Base-by-base conservation (phyloP, 352 stramenopile genomes). In the Globisporangium rhizosaccharum region DNA sequence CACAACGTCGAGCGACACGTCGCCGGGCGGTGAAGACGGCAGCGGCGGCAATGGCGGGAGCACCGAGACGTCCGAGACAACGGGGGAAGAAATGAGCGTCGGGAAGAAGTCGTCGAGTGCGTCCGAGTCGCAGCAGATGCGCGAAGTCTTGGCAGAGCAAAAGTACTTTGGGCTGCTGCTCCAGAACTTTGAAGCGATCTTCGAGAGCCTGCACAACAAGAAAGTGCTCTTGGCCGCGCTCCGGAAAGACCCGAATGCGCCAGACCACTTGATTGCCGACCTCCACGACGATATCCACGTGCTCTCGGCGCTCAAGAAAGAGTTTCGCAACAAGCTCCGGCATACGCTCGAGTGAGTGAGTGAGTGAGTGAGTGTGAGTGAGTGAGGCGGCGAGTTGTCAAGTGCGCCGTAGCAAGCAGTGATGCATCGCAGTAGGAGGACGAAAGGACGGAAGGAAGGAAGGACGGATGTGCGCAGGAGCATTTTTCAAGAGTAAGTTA, bases 181-280 rank as follows among this genome's bases (percentile, higher is more conserved):
- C 62, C 82, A 92, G 59, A 92, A 92, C 64, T 92, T 92, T 58
- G 82, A 92, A 61, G 78, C 81, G 44, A 88, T 90, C 49, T 92
- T 92, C 45, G 82, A 92, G 65, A 88, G 77, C 56, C 66, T 92
- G 30, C 79, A 92, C 70, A 92, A 90, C 67, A 92, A 88, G 73
- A 92, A 92, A 59, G 75, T 90, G 56, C 70, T 92, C 18, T 55
- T 92, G 14, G 79, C 79, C 26, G 82, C 77, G 12, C 58, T 92
- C 45, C 79, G 80, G 9, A 92, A 88, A 56, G 82, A 92, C 61
- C 66, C 56, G 37, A 80, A 79, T 44, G 79, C 79, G 8, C 82
- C 82, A 0, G 82, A 89, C 53, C 79, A 89, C 46, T 51, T 92
- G 41, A 84, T 92, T 47, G 76, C 79, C 1, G 82, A 92, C 57